Percentiles rank a stretch among this genome's conserved stretches.
These are phyloP conservation scores for Pterula multifida DNA, from an alignment of 1,284 basidiomycete genomes.

Conservation along the genomic window DNA sequence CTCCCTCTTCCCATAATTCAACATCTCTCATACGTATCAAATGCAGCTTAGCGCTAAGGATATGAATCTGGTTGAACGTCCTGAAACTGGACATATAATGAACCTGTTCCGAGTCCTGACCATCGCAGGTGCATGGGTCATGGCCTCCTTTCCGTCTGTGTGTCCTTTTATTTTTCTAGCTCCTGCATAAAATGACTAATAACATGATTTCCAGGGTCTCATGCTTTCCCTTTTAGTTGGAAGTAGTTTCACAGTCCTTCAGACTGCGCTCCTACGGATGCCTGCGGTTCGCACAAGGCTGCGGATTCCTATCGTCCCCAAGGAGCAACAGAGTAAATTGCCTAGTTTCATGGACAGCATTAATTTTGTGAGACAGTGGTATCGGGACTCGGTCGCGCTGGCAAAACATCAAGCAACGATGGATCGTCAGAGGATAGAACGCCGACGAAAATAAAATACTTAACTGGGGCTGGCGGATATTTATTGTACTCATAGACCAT, in stretches of 20 bases:
- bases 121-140: conserved; percentile 46
- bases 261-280: conserved; percentile 35
- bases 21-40: conserved; percentile 6
- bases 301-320: conserved; percentile 32
- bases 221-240: conserved; percentile 48
- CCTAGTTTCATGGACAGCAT: conserved; percentile 17
- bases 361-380: conserved; percentile 14
- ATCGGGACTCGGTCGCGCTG: conserved; percentile 16
- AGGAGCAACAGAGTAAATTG: conserved; percentile 16
- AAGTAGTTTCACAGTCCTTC: conserved; percentile 27
- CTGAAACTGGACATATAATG: conserved; percentile 55
- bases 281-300: conserved; percentile 33
- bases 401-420: conserved; percentile 7
- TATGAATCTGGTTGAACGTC: conserved; percentile 39
- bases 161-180: conserved; percentile 13
- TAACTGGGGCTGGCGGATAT: not conserved
- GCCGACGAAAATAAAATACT: conserved; percentile 2
- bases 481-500: not conserved
- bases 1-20: not conserved
- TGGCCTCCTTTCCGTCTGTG: conserved; percentile 48
- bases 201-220: conserved; percentile 33
- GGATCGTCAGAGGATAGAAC: conserved; percentile 5
- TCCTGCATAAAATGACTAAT: conserved; percentile 4
- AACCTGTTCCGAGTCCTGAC: conserved; percentile 61
- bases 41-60: conserved; percentile 45